Evolutionary conservation across 2,329 filamentous ascomycete genomes (phyloP).

Genomic region (Penicillium decumbens): DNA sequence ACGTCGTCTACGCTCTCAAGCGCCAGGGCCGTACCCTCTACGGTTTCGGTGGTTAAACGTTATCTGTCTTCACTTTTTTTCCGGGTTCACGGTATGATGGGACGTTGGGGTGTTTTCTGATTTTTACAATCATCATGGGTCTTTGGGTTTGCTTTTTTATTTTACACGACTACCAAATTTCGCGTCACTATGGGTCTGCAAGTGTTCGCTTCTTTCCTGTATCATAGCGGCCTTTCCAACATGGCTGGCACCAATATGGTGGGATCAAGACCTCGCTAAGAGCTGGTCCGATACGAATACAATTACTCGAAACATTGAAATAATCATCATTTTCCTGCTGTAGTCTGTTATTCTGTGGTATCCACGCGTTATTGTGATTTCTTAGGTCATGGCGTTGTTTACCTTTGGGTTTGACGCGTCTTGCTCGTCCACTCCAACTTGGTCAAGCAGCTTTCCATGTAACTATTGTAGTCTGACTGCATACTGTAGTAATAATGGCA

Average conservation of each 20-base stretch:
- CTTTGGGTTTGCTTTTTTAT: constrained; percentile 42
- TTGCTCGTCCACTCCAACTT: not conserved
- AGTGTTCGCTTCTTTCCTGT: constrained; percentile 27
- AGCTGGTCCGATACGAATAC: constrained; percentile 37
- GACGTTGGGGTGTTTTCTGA: constrained; percentile 44
- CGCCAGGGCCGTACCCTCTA: constrained; percentile 69
- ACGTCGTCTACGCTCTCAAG: constrained; percentile 62
- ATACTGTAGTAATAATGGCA: no score
- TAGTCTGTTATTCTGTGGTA: not conserved
- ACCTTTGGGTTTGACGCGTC: not conserved
- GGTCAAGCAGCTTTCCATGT: not conserved
- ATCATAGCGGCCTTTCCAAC: constrained; percentile 40
- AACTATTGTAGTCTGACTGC: not conserved
- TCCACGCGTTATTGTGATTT: not conserved
- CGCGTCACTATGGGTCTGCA: constrained; percentile 17
- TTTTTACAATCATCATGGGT: constrained; percentile 40
- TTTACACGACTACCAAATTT: constrained; percentile 35
- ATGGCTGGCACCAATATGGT: constrained; percentile 35
- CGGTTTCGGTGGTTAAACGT: constrained; percentile 78
- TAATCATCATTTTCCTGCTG: not conserved
- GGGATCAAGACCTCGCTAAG: constrained; percentile 20
- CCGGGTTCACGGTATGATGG: constrained; percentile 43
- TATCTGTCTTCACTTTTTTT: constrained; percentile 37
- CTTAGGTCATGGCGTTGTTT: not conserved
- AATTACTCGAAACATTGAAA: constrained; percentile 16